Evolutionary conservation across 345 rosid species (phyloP), one percentile per base, ranked within the genome.

Genomic region (Eucalyptus sp.): DNA sequence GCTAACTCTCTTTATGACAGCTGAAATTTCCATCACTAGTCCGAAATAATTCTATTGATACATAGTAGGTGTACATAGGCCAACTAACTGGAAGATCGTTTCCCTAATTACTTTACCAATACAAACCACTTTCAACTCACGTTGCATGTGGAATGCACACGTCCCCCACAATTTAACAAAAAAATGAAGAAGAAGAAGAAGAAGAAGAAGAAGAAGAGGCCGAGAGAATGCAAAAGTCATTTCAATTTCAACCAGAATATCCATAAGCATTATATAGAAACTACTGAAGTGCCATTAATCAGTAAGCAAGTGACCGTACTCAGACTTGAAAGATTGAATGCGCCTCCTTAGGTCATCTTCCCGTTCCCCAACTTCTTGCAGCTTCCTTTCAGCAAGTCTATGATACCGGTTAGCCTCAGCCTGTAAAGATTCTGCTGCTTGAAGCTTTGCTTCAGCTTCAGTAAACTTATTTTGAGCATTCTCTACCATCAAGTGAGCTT

Each of bases 351-450:
- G 92, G 91, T 98, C 99, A 92, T 93, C 97, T 93, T 98, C 99
- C 88, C 99, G 96, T 68, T 94, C 93, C 91, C 94, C 96, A 89
- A 95, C 94, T 91, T 98, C 99, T 90, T 93, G 94, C 87, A 98
- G 93, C 91, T 96, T 97, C 93, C 99, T 96, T 92, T 97, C 98
- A 83, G 99, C 99, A 91, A 92, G 83, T 41, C 93, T 96, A 89
- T 92, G 97, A 92, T 89, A 92, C 49, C 95, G 93, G 87, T 88
- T 93, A 86, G 95, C 97, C 90, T 97, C 99, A 88, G 95, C 94
- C 92, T 97, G 95, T 54, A 95, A 92, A 89, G 95, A 91, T 91
- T 97, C 97, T 18, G 97, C 97, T 86, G 95, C 94, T 49, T 58
- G 96, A 86, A 94, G 56, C 92, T 95, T 98, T 68, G 91, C 89